Base-by-base conservation (phyloP, 1,139 yeast genomes). In the Scheffersomyces titani region DNA sequence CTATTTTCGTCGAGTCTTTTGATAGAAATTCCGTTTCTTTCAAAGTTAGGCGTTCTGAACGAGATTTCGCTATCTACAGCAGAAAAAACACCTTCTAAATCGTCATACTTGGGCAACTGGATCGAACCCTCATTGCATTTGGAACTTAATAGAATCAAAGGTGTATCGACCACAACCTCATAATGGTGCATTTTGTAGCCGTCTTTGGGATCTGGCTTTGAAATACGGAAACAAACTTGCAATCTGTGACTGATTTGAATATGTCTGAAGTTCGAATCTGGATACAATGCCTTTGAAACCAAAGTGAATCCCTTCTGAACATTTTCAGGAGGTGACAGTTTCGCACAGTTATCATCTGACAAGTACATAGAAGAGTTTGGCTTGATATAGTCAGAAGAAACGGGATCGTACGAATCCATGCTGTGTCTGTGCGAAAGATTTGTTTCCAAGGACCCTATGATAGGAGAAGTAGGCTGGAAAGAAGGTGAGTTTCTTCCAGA, bases 131-230 rank as follows among this genome's bases (percentile, higher is more conserved):
- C 84, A 51, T 80, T 82, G 74, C 97, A 92, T 61, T 85, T 82
- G 24, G 91, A 84, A 55, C 96, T 88, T 51, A 91, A 78, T 54
- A 92, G 76, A 40, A 83, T 80, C 54, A 92, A 80, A 0, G 97
- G 97, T 0, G 97, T 90, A 69, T 92, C 97, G 51, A 92, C 89
- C 54, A 92, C 87, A 51, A 92, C 97, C 65, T 92, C 97, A 67
- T 88, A 92, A 70, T 91, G 96, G 65, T 91, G 93, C 75, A 89
- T 76, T 63, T 84, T 86, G 52, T 75, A 77, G 54, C 77, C 72
- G 58, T 85, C 87, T 11, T 78, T 78, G 6, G 86, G 83, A 59
- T 85, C 87, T 0, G 82, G 82, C 64, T 87, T 88, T 40, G 96
- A 88, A 45, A 92, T 88, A 57, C 97, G 77, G 63, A 92, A 82